Percentiles rank a stretch among this genome's conserved stretches.
Conservation (phyloP, 352 stramenopile genomes). For the Poterioochromonas sp. region DNA sequence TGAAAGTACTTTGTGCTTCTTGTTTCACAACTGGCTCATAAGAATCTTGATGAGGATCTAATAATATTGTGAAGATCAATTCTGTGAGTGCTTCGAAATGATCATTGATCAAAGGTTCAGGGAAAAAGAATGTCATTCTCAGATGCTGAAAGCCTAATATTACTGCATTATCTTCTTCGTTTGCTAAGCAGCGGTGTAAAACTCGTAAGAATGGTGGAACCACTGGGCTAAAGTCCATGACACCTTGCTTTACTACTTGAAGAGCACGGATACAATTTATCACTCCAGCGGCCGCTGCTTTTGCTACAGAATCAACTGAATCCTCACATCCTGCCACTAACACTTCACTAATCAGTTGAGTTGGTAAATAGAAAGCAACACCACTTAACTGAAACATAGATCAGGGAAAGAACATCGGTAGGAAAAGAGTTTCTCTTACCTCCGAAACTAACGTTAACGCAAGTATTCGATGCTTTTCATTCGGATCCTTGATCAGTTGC, state of each 20-base stretch:
- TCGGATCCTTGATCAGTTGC: not conserved
- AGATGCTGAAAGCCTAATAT: slow-evolving; percentile 60
- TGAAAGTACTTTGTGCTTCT: slow-evolving; percentile 48
- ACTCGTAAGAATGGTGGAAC: slow-evolving; percentile 56
- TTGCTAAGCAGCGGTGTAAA: slow-evolving; percentile 47
- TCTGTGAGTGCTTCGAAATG: not conserved
- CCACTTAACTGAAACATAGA: too few relatives aligned
- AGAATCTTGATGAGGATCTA: slow-evolving; percentile 19
- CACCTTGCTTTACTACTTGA: slow-evolving; percentile 51
- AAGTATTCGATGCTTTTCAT: not conserved
- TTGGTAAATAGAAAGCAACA: too few relatives aligned
- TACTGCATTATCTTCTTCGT: slow-evolving; percentile 58
- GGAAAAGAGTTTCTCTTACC: slow-evolving; percentile 34
- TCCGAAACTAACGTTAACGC: not conserved
- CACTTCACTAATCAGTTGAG: too few relatives aligned
- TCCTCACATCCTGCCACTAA: slow-evolving; percentile 48
- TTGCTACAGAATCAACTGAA: slow-evolving; percentile 53
- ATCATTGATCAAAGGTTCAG: not conserved
- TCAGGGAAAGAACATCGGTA: slow-evolving; percentile 47
- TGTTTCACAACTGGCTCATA: slow-evolving; percentile 3
- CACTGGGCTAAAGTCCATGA: slow-evolving; percentile 52
- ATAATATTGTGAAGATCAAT: not conserved
- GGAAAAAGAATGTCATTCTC: slow-evolving; percentile 51
- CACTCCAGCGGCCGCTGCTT: slow-evolving; percentile 53
- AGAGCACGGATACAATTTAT: slow-evolving; percentile 21